These are phyloP conservation scores for Biscogniauxia mediterranea DNA, from an alignment of 2,329 filamentous ascomycete species.

Conservation along the genomic window DNA sequence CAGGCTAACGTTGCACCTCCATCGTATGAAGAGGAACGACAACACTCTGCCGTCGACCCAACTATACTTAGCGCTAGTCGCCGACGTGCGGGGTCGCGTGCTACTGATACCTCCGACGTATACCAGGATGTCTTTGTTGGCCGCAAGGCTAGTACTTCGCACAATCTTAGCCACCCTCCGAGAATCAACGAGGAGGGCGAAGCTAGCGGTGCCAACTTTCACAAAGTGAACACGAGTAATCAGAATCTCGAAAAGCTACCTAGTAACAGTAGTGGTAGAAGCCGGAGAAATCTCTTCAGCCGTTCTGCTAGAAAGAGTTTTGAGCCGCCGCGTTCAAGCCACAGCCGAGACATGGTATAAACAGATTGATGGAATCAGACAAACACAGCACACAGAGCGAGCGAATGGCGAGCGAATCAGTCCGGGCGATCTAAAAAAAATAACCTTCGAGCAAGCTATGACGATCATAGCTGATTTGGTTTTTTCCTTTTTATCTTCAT, in stretches of 20 bases:
- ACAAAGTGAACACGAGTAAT: conserved; percentile 17
- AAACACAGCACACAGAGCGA: neutral
- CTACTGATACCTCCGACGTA: conserved; percentile 32
- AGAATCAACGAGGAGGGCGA: conserved; percentile 28
- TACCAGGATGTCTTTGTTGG: conserved; percentile 47
- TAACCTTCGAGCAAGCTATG: neutral
- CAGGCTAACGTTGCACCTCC: conserved; percentile 38
- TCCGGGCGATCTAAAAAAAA: conserved; percentile 4
- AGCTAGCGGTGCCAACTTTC: conserved; percentile 29
- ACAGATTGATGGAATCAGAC: neutral
- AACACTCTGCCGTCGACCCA: conserved; percentile 21
- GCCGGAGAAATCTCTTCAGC: conserved; percentile 19
- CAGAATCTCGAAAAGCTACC: conserved; percentile 18
- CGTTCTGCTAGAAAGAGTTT: conserved; percentile 21
- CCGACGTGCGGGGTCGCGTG: conserved; percentile 27
- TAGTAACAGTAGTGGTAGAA: conserved; percentile 19
- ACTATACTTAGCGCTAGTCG: conserved; percentile 26
- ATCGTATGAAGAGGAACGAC: conserved; percentile 22
- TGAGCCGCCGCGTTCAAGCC: conserved; percentile 13
- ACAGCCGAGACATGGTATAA: conserved; percentile 26
- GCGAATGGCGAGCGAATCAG: neutral
- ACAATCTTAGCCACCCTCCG: conserved; percentile 21
- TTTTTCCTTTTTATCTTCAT: neutral
- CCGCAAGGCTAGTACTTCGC: conserved; percentile 31
- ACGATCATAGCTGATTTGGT: neutral